Conservation (phyloP, 768 basidiomycete genomes). For the Trichaptum fuscoviolaceum region DNA sequence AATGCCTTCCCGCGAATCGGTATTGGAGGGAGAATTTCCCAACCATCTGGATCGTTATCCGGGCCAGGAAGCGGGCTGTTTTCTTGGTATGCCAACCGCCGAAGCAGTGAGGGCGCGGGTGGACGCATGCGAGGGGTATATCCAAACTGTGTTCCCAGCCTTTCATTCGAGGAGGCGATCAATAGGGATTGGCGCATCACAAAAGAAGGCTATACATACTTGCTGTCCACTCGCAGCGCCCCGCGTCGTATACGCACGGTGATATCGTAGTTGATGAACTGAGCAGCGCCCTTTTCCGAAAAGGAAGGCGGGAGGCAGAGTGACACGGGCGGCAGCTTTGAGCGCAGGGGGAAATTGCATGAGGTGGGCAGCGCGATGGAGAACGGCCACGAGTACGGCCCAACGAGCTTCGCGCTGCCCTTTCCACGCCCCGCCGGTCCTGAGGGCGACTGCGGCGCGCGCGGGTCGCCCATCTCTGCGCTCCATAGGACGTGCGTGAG, state of each 20-base stretch:
- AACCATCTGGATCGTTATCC: constrained; percentile 21
- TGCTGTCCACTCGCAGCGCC: constrained; percentile 13
- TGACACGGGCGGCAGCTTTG: constrained; percentile 13
- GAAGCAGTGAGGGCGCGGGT: constrained; percentile 15
- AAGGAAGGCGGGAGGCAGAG: constrained; percentile 19
- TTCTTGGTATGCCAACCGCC: constrained; percentile 20
- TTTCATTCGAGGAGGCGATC: not conserved
- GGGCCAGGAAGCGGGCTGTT: constrained; percentile 16
- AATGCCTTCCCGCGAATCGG: constrained; percentile 16
- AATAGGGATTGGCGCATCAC: not conserved
- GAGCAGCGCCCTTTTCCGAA: constrained; percentile 8
- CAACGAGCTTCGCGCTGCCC: constrained; percentile 15
- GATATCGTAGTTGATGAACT: constrained; percentile 16
- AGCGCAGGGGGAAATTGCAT: not conserved
- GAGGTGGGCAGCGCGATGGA: constrained; percentile 14
- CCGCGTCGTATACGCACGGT: constrained; percentile 15
- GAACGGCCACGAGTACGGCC: constrained; percentile 16
- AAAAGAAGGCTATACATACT: constrained; percentile 7
- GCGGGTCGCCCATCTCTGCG: constrained; percentile 5
- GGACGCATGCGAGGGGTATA: constrained; percentile 19
- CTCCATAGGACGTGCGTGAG: not conserved
- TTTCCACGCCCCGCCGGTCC: not conserved
- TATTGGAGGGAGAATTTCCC: constrained; percentile 15
- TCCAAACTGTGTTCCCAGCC: constrained; percentile 14
- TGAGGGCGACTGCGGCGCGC: not conserved